Base-by-base conservation (phyloP, 2,329 filamentous ascomycete species). In the Rutstroemia sp. region DNA sequence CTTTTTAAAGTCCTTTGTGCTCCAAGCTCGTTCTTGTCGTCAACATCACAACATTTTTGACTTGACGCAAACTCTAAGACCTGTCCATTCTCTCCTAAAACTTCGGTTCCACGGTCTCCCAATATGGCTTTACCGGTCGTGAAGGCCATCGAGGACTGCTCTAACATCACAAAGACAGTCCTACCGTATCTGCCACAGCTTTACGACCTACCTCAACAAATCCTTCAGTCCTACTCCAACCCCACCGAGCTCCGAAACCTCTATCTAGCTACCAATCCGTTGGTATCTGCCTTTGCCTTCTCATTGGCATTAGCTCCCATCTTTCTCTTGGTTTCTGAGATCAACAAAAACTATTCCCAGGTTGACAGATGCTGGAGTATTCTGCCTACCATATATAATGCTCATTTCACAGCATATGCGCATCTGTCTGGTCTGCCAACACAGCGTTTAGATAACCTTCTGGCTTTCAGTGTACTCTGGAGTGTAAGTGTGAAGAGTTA, bases 261-360 rank as follows among this genome's bases (percentile, higher is more conserved):
- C 57, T 99, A 97, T 67, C 70, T 87, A 55, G 78, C 83, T 48
- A 97, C 92, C 17, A 97, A 99, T 69, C 94, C 94, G 0, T 75
- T 96, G 44, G 78, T 96, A 27, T 84, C 82, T 0, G 88, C 83
- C 2, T 78, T 95, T 61, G 86, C 83, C 0, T 80, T 89, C 53
- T 87, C 88, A 2, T 64, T 95, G 17, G 77, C 83, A 42, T 71
- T 95, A n/a, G 83, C 83, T 1, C 79, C 79, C 5, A 67, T 94
- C 27, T 88, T 95, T 65, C 75, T 96, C 23, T 67, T 92, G 34
- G 75, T 84, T 5, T 89, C 91, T 1, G 92, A 97, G 72, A 73
- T 90, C 74, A 97, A 95, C 73, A 82, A 81, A 67, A 99, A 99
- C 72, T 96, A 92, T 71, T 96, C 92, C n/a, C 94, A 99, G 73